Evolutionary conservation across 2,329 filamentous ascomycete genomes (phyloP), one percentile per base, ranked within the genome.

Genomic region (Calonectria multiphialidica): DNA sequence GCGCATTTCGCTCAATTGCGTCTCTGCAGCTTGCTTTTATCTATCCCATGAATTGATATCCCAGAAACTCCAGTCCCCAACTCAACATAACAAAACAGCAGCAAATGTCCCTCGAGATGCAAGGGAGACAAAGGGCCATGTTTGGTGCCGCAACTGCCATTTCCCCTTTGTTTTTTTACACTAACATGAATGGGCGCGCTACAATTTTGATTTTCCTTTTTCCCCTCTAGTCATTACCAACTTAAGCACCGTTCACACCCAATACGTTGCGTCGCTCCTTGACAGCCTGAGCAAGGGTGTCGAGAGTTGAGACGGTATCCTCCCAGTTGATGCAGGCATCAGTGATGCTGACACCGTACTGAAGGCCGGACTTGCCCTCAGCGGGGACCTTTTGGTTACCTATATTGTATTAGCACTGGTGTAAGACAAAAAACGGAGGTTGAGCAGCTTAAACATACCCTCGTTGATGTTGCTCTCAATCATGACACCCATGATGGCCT

Each of bases 381-480:
- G 92, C 89, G 40, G 96, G 95, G 4, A 98, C 95, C 85, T 98
- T 98, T 84, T 99, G 97, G 85, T 90, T 94, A 77, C 96, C 93
- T 77, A 71, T 35, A 61, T 35, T 18, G n/a, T 70, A 75, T 85
- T 78, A 85, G 80, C 49, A 25, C 50, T 28, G 6, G 49, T 15
- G 21, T n/a, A 9, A 35, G 21, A n/a, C 5, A 35, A 23, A 6
- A n/a, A 55, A 21, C 4, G 4, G 10, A 13, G 2, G 30, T 33
- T 21, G 16, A n/a, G 25, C 40, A 8, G 16, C 40, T 45, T n/a
- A 37, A 77, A 35, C 88, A 80, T 83, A 93, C 94, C 96, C 87
- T 98, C 96, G 80, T 96, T 93, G 86, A 98, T 97, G 84, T 98
- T 94, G 84, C 94, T 97, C 88, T 99, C 97, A 80, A 99, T 98